Evolutionary conservation across 1,284 basidiomycete genomes (phyloP).

Genomic region (Trichosporon coremiiforme): DNA sequence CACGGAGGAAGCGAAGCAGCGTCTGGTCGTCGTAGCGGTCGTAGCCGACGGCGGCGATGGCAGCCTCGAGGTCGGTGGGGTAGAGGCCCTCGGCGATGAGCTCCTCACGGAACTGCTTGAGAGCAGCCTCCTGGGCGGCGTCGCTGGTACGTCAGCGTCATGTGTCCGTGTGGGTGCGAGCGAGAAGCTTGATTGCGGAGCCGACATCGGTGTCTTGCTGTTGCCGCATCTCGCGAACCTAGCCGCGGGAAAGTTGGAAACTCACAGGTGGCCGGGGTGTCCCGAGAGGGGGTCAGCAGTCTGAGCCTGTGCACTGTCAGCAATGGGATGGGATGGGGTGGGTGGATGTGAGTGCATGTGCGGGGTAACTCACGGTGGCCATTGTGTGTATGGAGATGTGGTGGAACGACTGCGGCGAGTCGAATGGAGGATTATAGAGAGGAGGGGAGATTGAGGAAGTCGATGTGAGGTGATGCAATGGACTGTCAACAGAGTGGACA

Average conservation of each 20-base stretch:
- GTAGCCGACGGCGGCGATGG: slow-evolving; percentile 51
- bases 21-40: slow-evolving; percentile 79
- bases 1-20: slow-evolving; percentile 85
- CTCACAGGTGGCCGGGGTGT: slow-evolving; percentile 73
- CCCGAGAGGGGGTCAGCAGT: slow-evolving; percentile 66
- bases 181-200: neutral
- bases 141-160: slow-evolving; percentile 29
- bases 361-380: slow-evolving; percentile 21
- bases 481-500: neutral
- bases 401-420: neutral
- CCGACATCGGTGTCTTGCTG: neutral
- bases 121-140: slow-evolving; percentile 68
- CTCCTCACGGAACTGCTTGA: slow-evolving; percentile 72
- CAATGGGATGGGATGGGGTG: neutral
- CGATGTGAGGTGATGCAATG: neutral
- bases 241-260: slow-evolving; percentile 22
- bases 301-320: slow-evolving; percentile 19
- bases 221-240: neutral
- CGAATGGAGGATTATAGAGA: neutral
- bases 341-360: neutral
- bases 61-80: slow-evolving; percentile 46
- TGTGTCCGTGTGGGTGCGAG: neutral
- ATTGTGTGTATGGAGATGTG: neutral
- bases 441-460: neutral
- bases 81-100: slow-evolving; percentile 57